Percentiles rank a stretch among this genome's conserved stretches.
Conservation (phyloP, 345 rosid species). For the Rhizophora mangle region DNA sequence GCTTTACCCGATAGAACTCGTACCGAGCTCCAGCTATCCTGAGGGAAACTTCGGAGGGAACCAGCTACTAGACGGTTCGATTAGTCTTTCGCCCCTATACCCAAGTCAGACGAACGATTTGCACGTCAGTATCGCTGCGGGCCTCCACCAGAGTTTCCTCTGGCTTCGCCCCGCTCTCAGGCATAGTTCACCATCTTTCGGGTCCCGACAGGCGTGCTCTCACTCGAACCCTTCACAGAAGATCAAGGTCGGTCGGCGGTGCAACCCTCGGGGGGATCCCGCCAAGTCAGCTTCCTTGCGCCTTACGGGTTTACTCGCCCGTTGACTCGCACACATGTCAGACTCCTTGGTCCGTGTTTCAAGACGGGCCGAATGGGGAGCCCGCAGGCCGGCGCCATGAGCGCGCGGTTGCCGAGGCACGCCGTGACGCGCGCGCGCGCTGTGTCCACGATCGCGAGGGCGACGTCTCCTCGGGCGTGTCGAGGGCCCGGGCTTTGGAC, state of each 20-base stretch:
- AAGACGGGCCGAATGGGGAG: conserved; percentile 30
- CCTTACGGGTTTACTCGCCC: conserved; percentile 19
- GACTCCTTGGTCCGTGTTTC: conserved; percentile 39
- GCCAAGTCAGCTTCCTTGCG: background rate
- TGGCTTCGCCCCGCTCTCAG: no score
- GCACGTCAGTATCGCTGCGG: conserved; percentile 43
- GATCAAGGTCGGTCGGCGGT: no score
- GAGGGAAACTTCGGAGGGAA: conserved; percentile 56
- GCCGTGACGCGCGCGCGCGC: no score
- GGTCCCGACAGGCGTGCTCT: no score
- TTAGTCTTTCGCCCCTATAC: conserved; percentile 68
- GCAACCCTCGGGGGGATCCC: no score
- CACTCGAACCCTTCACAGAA: no score
- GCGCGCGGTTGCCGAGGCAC: no score
- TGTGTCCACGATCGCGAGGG: no score
- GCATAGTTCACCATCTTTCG: no score
- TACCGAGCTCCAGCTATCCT: conserved; percentile 38
- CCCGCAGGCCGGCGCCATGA: background rate
- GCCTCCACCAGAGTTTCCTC: conserved; percentile 9
- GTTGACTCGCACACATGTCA: conserved; percentile 36
- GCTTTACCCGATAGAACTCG: conserved; percentile 2
- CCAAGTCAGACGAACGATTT: conserved; percentile 54
- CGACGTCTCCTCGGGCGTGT: no score
- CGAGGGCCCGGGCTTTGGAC: no score
- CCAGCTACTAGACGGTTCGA: conserved; percentile 57